Base-by-base conservation (phyloP, 2,329 filamentous ascomycete genomes). In the Coniella lustricola region DNA sequence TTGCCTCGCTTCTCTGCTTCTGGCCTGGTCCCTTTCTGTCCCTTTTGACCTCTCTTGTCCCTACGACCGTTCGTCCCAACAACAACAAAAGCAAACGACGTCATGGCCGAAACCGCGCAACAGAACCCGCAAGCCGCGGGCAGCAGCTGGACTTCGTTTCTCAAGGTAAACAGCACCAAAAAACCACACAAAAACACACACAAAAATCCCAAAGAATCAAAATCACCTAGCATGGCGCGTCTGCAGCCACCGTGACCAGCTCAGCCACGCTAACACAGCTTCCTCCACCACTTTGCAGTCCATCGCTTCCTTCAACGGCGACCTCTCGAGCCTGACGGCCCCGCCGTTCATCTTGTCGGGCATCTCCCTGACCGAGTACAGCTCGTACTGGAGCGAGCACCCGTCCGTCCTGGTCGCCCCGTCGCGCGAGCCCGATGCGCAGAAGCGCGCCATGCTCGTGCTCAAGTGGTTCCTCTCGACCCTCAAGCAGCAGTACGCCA, bases 381-480 rank as follows among this genome's bases (percentile, higher is more conserved):
- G 84, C 54, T 79, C 84, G 45, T 90, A 90, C 71, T 91, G 87
- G 87, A 83, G 82, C 54, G 86, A 89, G 57, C 84, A 90, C 60
- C 87, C 87, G 3, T 67, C 73, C 16, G 69, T 95, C 52, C 85
- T 97, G 58, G 81, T 89, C 51, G 90, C 90, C 12, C 88, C 91
- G 3, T 85, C 89, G 42, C 75, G 77, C 50, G 90, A 95, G 65
- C 60, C 82, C 45, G 86, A 95, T 63, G 79, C 90, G 0, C 81
- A 85, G 59, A 93, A 89, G 72, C 82, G 91, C 53, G 84, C 88
- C 17, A 70, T 95, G 56, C 74, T 91, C 31, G 91, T 97, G n/a
- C 73, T 96, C 59, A 94, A 91, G 68, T 97, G 91, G 91, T 97
- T 96, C 71, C 71, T 97, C 48, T 90, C 83, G 61, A 95, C 90